phyloP scores from a whole-genome alignment of 2,329 filamentous ascomycete species.

The Dactylellina haptotyla region DNA sequence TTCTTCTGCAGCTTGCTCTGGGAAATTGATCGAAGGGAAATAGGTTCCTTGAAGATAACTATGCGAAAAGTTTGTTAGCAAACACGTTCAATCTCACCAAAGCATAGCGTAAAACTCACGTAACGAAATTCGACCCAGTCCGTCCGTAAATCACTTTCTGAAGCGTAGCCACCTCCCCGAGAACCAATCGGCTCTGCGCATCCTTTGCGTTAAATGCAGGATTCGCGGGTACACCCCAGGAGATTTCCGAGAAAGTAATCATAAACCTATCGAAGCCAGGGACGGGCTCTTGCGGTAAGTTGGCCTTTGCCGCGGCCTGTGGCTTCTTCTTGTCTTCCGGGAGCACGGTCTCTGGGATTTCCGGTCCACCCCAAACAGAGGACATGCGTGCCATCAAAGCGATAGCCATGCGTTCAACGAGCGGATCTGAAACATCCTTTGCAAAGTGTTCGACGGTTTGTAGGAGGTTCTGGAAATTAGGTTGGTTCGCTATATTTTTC shows the following conservation, averaged over 20 bases:
- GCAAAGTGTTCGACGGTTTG: constrained; percentile 85
- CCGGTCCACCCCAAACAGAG: constrained; percentile 87
- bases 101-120: constrained; percentile 24
- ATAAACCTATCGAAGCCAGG: constrained; percentile 94
- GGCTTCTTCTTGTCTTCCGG: constrained; percentile 59
- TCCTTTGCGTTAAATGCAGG: constrained; percentile 83
- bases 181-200: constrained; percentile 85
- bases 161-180: constrained; percentile 85
- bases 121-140: constrained; percentile 81
- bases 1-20: constrained; percentile 55
- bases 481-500: constrained; percentile 79
- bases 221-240: constrained; percentile 87
- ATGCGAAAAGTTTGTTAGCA: not conserved
- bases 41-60: constrained; percentile 56
- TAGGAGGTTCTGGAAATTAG: constrained; percentile 87
- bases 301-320: constrained; percentile 64
- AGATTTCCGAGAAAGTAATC: constrained; percentile 84
- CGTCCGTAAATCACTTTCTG: constrained; percentile 92
- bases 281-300: constrained; percentile 67
- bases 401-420: constrained; percentile 79
- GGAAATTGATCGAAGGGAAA: constrained; percentile 57
- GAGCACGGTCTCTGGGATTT: constrained; percentile 66
- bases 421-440: constrained; percentile 76
- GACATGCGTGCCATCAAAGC: constrained; percentile 84
- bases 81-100: not conserved